phyloP scores from a whole-genome alignment of 2,329 filamentous ascomycete genomes.

The Biscogniauxia sp. region DNA sequence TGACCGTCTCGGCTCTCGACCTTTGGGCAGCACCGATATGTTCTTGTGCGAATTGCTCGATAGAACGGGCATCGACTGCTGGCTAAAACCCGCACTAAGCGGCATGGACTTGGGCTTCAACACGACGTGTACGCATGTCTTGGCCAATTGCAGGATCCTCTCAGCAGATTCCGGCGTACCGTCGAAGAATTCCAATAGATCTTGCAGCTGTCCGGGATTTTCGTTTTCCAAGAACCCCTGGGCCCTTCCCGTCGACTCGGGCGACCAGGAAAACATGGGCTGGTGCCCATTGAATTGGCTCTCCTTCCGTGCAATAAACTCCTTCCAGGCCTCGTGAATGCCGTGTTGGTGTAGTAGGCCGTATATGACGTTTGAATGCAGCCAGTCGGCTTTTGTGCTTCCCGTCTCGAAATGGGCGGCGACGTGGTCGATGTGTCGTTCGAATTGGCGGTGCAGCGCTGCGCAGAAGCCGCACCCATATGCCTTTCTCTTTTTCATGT shows the following conservation, averaged over 20 bases:
- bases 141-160: conserved; percentile 56
- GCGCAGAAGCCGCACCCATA: conserved; percentile 70
- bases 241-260: conserved; percentile 53
- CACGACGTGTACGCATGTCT: conserved; percentile 34
- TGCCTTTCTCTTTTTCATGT: conserved; percentile 61
- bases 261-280: conserved; percentile 59
- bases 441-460: conserved; percentile 59
- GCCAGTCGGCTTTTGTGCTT: conserved; percentile 64
- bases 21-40: conserved; percentile 16
- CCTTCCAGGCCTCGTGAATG: conserved; percentile 61
- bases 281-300: conserved; percentile 48
- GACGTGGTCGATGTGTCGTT: conserved; percentile 67
- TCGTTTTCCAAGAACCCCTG: conserved; percentile 62
- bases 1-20: conserved; percentile 23
- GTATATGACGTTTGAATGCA: conserved; percentile 67
- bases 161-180: conserved; percentile 55
- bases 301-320: conserved; percentile 46
- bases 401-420: conserved; percentile 65
- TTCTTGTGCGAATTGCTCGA: conserved; percentile 18
- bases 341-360: conserved; percentile 65
- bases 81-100: conserved; percentile 11
- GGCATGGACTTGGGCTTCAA: conserved; percentile 28
- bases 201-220: conserved; percentile 60
- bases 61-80: conserved; percentile 8
- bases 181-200: conserved; percentile 64